Percentiles rank a stretch among this genome's conserved stretches.
Evolutionary conservation across 169 alveolate species (phyloP).

Genomic region (Plasmodium knowlesi): DNA sequence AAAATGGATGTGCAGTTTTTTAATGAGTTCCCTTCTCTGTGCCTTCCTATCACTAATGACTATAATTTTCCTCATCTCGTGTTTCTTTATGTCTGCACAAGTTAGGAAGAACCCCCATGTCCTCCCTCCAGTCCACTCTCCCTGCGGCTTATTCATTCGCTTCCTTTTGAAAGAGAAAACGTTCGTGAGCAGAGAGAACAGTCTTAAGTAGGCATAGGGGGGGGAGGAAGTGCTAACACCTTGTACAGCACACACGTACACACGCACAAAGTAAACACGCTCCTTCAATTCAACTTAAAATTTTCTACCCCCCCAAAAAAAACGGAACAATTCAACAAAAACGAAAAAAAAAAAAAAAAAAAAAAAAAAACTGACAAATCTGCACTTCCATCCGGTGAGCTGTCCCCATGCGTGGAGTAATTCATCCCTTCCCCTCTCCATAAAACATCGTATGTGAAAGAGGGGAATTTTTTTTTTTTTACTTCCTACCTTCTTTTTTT

Average conservation of each 20-base stretch:
- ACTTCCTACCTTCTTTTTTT: not conserved
- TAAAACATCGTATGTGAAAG: not conserved
- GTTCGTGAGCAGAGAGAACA: not conserved
- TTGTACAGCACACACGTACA: not conserved
- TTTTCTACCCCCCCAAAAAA: not conserved
- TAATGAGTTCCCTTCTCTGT: conserved; percentile 5
- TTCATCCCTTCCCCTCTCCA: not conserved
- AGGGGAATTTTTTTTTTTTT: not conserved
- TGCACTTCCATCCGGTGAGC: not conserved
- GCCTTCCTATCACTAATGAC: conserved; percentile 14
- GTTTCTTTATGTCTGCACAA: conserved; percentile 21
- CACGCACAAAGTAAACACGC: not conserved
- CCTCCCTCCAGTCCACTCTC: conserved; percentile 9
- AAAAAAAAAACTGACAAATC: not conserved
- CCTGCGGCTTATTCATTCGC: not conserved
- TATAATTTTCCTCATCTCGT: conserved; percentile 59
- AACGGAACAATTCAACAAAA: not conserved
- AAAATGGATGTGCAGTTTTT: conserved; percentile 27
- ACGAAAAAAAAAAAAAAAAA: not conserved
- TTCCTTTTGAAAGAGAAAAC: not conserved
- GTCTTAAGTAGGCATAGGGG: not conserved
- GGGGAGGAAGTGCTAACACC: not conserved
- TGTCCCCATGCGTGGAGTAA: not conserved
- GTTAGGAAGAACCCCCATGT: not conserved
- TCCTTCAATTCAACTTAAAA: not conserved